phyloP scores from a whole-genome alignment of 140 eudicot genomes.

The Stevia rebaudiana region DNA sequence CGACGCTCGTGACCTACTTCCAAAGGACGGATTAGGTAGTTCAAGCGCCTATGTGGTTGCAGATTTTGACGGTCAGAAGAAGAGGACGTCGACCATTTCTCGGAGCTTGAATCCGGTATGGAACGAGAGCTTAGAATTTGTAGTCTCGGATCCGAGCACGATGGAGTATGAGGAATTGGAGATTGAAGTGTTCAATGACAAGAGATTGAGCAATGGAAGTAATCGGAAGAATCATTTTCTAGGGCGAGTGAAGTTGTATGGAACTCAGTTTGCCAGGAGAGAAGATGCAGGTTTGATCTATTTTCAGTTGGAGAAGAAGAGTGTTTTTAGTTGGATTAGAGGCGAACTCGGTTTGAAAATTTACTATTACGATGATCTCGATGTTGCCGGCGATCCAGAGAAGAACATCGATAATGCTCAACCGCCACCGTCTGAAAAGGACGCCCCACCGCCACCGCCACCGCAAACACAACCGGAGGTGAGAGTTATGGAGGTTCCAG shows the following conservation, averaged over 20 bases:
- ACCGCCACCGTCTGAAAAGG: slow-evolving; percentile 27
- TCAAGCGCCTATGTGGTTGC: slow-evolving; percentile 91
- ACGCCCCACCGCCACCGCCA: slow-evolving; percentile 3
- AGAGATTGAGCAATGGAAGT: slow-evolving; percentile 62
- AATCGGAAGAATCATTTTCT: slow-evolving; percentile 82
- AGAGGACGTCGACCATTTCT: slow-evolving; percentile 54
- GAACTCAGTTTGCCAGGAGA: slow-evolving; percentile 65
- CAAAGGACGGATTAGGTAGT: slow-evolving; percentile 95
- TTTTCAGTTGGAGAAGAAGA: slow-evolving; percentile 82
- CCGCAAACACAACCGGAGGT: slow-evolving; percentile 35
- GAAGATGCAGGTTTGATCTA: slow-evolving; percentile 88
- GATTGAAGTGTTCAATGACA: slow-evolving; percentile 79
- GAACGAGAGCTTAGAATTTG: slow-evolving; percentile 74
- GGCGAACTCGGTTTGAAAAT: slow-evolving; percentile 83
- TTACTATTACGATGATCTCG: slow-evolving; percentile 69
- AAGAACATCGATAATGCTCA: slow-evolving; percentile 22
- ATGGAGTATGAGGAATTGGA: slow-evolving; percentile 83
- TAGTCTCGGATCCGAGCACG: slow-evolving; percentile 68
- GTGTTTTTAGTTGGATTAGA: slow-evolving; percentile 93
- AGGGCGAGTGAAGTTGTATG: slow-evolving; percentile 92
- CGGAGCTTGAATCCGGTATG: slow-evolving; percentile 77
- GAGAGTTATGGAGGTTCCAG: slow-evolving; percentile 37
- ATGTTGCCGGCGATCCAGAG: slow-evolving; percentile 30
- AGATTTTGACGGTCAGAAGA: slow-evolving; percentile 90
- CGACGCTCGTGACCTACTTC: slow-evolving; percentile 90